phyloP scores from a whole-genome alignment of 495 filamentous ascomycete species.

The Platismatia glauca region DNA sequence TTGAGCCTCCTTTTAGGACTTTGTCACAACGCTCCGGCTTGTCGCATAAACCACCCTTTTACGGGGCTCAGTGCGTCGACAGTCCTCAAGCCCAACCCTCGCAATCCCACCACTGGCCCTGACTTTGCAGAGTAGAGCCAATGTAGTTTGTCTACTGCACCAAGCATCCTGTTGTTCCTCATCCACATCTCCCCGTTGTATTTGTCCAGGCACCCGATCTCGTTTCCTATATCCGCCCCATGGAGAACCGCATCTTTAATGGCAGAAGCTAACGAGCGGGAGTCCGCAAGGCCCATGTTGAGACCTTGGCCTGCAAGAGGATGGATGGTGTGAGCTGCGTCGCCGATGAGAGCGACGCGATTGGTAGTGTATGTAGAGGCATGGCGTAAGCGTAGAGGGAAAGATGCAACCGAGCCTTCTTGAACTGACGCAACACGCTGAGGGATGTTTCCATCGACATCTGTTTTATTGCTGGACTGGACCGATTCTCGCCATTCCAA shows the following conservation, averaged over 20 bases:
- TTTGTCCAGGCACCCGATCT: constrained; percentile 58
- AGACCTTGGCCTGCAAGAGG: constrained; percentile 91
- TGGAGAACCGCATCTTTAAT: constrained; percentile 70
- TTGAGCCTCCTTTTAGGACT: neutral
- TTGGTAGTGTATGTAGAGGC: constrained; percentile 85
- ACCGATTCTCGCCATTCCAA: constrained; percentile 71
- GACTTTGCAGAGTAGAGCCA: constrained; percentile 75
- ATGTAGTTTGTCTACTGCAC: constrained; percentile 86
- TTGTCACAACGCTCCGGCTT: constrained; percentile 55
- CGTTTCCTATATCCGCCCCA: constrained; percentile 74
- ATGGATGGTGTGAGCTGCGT: constrained; percentile 91
- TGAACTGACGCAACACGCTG: constrained; percentile 57
- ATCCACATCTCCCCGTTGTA: constrained; percentile 74
- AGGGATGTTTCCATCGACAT: constrained; percentile 31
- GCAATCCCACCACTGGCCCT: constrained; percentile 65
- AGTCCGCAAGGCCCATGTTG: constrained; percentile 86
- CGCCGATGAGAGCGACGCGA: constrained; percentile 79
- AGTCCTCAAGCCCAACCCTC: constrained; percentile 65
- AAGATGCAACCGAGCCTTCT: constrained; percentile 72
- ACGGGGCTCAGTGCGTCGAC: constrained; percentile 69
- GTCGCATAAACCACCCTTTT: constrained; percentile 82
- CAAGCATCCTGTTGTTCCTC: constrained; percentile 75
- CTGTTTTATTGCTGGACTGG: constrained; percentile 42
- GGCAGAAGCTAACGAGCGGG: constrained; percentile 60
- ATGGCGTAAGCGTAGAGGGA: constrained; percentile 84